Evolutionary conservation across 768 basidiomycete species (phyloP).

Genomic region (Cystobasidium tubakii): DNA sequence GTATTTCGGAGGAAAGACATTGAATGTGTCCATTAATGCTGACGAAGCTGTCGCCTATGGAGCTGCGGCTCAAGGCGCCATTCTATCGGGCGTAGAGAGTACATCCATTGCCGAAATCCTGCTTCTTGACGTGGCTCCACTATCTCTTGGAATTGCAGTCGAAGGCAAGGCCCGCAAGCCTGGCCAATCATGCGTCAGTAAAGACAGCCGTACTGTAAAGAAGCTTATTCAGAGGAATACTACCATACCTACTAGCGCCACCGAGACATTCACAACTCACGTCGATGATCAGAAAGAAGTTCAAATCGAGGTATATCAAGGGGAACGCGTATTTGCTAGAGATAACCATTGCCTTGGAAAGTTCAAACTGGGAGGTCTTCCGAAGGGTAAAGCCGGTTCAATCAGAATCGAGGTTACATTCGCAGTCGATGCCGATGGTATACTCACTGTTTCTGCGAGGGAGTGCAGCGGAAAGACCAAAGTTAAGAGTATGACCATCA

Average conservation of each 20-base stretch:
- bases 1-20: slow-evolving; percentile 95
- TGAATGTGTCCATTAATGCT: slow-evolving; percentile 98
- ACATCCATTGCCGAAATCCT: slow-evolving; percentile 95
- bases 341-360: slow-evolving; percentile 98
- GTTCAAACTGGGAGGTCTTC: slow-evolving; percentile 93
- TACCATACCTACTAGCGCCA: slow-evolving; percentile 96
- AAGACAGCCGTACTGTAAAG: slow-evolving; percentile 68
- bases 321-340: slow-evolving; percentile 95
- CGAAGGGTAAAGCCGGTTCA: slow-evolving; percentile 94
- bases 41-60: slow-evolving; percentile 98
- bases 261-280: slow-evolving; percentile 96
- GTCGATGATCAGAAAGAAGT: slow-evolving; percentile 98
- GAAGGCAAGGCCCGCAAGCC: slow-evolving; percentile 63
- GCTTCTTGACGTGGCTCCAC: slow-evolving; percentile 84
- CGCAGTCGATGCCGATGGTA: slow-evolving; percentile 94
- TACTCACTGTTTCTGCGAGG: slow-evolving; percentile 80
- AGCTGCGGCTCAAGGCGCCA: slow-evolving; percentile 96
- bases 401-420: slow-evolving; percentile 97
- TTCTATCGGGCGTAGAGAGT: slow-evolving; percentile 92
- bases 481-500: slow-evolving; percentile 69
- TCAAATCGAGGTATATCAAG: slow-evolving; percentile 88
- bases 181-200: not conserved
- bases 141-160: slow-evolving; percentile 92
- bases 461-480: slow-evolving; percentile 50
- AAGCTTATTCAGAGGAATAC: slow-evolving; percentile 97